Base-by-base conservation (phyloP, 208 protist genomes). In the Herpetomonas muscarum region DNA sequence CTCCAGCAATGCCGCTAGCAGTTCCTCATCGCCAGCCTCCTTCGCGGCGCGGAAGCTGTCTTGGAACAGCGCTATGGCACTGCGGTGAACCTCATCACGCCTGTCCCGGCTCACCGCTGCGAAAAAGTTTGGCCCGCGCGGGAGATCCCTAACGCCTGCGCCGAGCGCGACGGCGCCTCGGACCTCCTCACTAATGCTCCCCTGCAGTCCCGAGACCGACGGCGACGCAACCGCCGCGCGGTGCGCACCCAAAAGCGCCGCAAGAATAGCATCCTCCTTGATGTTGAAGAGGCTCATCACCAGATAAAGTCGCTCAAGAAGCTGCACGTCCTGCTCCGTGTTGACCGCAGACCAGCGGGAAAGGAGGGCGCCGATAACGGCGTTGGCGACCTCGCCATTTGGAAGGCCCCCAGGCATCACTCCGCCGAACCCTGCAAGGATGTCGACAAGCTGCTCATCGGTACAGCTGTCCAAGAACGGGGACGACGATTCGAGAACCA, bases 111-210 rank as follows among this genome's bases (percentile, higher is more conserved):
- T 69, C n/a, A 90, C 76, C 21, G 79, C 85, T 1, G 83, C 63
- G 54, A 94, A 94, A 49, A 94, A 91, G 59, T 85, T 59, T 0
- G 87, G 79, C 22, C 87, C 87, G 4, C 81, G 78, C 28, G 63
- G 49, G 48, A 31, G 59, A 46, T 26, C 1, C 28, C 10, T 19
- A 5, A 19, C 41, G 5, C 5, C 41, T 7, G 15, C 41, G 5
- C 37, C 32, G 12, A 44, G 25, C 29, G 5, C 2, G 15, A 49
- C 19, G 25, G 31, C 28, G 6, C 36, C 25, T n/a, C n/a, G n/a
- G n/a, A n/a, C n/a, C n/a, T n/a, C n/a, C n/a, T n/a, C n/a, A n/a
- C n/a, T n/a, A n/a, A n/a, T n/a, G n/a, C n/a, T n/a, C n/a, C n/a
- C n/a, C n/a, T n/a, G n/a, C n/a, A n/a, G n/a, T n/a, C n/a, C n/a